Conservation (phyloP, 2,329 filamentous ascomycete species). For the Juglanconis sp. region DNA sequence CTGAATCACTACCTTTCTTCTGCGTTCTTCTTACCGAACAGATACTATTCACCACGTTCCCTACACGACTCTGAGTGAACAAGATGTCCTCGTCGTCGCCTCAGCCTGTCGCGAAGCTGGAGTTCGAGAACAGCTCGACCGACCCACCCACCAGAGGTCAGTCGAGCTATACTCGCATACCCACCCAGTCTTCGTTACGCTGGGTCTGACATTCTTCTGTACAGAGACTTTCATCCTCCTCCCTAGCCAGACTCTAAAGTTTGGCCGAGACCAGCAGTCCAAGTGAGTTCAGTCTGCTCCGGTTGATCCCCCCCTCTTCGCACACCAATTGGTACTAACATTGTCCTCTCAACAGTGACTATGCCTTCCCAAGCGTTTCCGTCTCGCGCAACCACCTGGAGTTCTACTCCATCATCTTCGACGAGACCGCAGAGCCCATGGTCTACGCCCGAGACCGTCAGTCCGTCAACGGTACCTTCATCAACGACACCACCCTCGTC, state of each 20-base stretch:
- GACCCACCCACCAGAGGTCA: not conserved
- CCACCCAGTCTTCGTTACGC: not conserved
- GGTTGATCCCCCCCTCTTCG: not conserved
- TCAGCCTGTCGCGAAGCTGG: not conserved
- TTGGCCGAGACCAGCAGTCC: constrained; percentile 26
- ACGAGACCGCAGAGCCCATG: constrained; percentile 35
- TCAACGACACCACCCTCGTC: constrained; percentile 43
- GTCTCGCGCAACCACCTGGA: constrained; percentile 55
- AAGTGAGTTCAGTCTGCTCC: constrained; percentile 22
- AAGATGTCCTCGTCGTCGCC: not conserved
- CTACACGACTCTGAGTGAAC: too few species aligned
- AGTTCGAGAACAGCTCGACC: not conserved
- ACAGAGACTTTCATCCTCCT: not conserved
- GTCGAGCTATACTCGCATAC: not conserved
- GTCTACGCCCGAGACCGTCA: constrained; percentile 56
- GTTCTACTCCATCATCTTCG: constrained; percentile 52
- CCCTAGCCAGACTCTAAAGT: constrained; percentile 16
- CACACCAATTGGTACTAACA: not conserved
- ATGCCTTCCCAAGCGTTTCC: constrained; percentile 36
- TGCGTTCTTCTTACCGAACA: not conserved
- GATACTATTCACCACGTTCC: not conserved
- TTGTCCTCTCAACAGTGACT: constrained; percentile 28
- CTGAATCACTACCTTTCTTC: not conserved
- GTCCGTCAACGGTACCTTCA: constrained; percentile 51
- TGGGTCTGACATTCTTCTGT: not conserved